Conservation (phyloP, 2,329 filamentous ascomycete species). For the Paradendryphiella salina region DNA sequence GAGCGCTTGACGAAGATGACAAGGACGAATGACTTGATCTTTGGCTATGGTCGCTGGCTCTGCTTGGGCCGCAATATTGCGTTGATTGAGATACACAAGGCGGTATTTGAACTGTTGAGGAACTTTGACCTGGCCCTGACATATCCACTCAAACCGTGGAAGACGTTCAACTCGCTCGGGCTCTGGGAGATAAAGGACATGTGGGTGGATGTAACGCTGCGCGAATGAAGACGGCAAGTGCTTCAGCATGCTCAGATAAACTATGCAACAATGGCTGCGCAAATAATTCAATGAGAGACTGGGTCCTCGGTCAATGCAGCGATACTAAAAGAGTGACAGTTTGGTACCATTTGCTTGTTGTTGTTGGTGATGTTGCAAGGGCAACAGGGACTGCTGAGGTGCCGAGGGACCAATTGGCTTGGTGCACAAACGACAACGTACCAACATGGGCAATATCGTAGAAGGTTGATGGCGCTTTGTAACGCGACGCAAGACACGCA, state of each 20-base stretch:
- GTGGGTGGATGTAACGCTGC: slow-evolving; percentile 37
- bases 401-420: slow-evolving; percentile 3
- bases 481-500: neutral
- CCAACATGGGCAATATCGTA: neutral
- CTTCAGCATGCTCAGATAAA: neutral
- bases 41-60: slow-evolving; percentile 43
- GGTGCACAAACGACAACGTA: slow-evolving; percentile 1
- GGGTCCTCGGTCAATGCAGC: too few species aligned
- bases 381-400: neutral
- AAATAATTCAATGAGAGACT: neutral
- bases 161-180: slow-evolving; percentile 32
- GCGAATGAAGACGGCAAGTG: slow-evolving; percentile 12
- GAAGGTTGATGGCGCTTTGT: neutral
- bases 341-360: neutral
- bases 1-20: slow-evolving; percentile 38
- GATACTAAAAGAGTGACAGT: too few species aligned
- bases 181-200: slow-evolving; percentile 39
- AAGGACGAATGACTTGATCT: slow-evolving; percentile 42
- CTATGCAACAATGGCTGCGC: neutral
- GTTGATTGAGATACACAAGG: slow-evolving; percentile 46
- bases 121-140: slow-evolving; percentile 41
- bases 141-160: slow-evolving; percentile 39
- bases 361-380: neutral
- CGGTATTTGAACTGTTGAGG: slow-evolving; percentile 48
- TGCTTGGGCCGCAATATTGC: slow-evolving; percentile 44